These are phyloP conservation scores for Colletotrichum acutatum DNA, from an alignment of 2,329 filamentous ascomycete genomes.

Conservation along the genomic window DNA sequence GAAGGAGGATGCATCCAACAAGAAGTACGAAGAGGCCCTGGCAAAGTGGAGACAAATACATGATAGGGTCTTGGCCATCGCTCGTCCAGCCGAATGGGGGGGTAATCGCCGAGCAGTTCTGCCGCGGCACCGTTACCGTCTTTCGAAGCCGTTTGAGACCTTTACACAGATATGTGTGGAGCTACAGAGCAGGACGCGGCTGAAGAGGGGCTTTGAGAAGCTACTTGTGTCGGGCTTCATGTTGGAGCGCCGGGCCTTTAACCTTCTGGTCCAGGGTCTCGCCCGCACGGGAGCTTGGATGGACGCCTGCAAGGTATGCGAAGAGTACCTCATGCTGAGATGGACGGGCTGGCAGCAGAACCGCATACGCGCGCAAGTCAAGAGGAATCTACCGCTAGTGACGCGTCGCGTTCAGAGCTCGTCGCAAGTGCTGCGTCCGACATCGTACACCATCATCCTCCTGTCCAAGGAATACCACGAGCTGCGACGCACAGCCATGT, in stretches of 20 bases:
- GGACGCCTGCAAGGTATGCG: conserved; percentile 79
- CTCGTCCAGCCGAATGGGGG: conserved; percentile 45
- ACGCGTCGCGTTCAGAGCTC: conserved; percentile 51
- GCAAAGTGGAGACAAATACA: conserved; percentile 74
- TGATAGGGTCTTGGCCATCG: conserved; percentile 58
- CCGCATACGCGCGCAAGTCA: conserved; percentile 36
- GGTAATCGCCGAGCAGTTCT: conserved; percentile 46
- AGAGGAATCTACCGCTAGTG: conserved; percentile 49
- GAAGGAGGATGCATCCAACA: conserved; percentile 68
- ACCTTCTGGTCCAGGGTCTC: conserved; percentile 77
- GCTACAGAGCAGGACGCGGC: conserved; percentile 53
- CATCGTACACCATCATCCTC: conserved; percentile 57
- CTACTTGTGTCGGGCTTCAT: conserved; percentile 75
- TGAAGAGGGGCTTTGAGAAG: conserved; percentile 63
- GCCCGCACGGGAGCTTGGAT: conserved; percentile 67
- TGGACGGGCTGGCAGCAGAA: conserved; percentile 78
- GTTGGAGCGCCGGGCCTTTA: conserved; percentile 84
- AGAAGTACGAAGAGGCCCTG: conserved; percentile 69
- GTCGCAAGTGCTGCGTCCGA: conserved; percentile 51
- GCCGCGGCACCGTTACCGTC: conserved; percentile 62
- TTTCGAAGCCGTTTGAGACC: conserved; percentile 59
- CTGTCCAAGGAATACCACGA: conserved; percentile 63
- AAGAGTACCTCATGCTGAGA: conserved; percentile 79
- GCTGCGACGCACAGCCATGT: conserved; percentile 58
- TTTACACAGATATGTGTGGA: conserved; percentile 59